Evolutionary conservation across 208 protist species (phyloP), one percentile per base, ranked within the genome.

Genomic region (Acanthamoeba healyi): DNA sequence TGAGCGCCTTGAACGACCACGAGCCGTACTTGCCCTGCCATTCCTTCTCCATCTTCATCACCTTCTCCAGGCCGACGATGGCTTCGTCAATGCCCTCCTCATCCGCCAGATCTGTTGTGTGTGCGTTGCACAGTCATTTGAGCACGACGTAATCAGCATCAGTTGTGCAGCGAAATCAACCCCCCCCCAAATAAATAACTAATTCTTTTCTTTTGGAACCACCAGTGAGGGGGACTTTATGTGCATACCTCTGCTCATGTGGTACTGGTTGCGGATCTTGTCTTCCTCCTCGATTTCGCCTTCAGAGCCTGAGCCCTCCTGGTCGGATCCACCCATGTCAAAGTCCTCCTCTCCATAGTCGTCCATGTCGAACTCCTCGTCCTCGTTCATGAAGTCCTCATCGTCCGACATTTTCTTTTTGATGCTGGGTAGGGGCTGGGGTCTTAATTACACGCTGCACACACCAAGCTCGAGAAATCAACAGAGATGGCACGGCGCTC

Each of bases 1-100:
- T 99, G 24, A 98, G 95, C 22, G 98, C 97, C 96, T 99, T 99
- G 95, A 99, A 99, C 34, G 98, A 98, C 95, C 95, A 98, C 56
- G 98, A 96, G 77, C 96, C 94, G 77, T 96, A 98, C 63, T 96
- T 96, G 0, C 95, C 97, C 89, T 98, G 95, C 38, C 36, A 58
- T 34, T 95, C 94, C 46, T 95, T 90, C 61, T 99, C 98, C 56
- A 98, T 96, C 1, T 96, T 94, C 26, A 98, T 49, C 7, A 99
- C 97, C 91, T 97, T 96, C 46, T 95, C 93, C 70, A 99, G 95
- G 40, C 96, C 96, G 32, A 86, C 94, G 38, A 98, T 92, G 38
- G 98, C 98, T 38, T 98, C 96, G 49, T 95, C 65, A 10, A 98
- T 93, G 38, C 97, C 96, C 29, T 96, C 96, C 22, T 98, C 96